Evolutionary conservation across 805 yeast genomes (phyloP).

Genomic region (Saccharomycopsis schoenii): DNA sequence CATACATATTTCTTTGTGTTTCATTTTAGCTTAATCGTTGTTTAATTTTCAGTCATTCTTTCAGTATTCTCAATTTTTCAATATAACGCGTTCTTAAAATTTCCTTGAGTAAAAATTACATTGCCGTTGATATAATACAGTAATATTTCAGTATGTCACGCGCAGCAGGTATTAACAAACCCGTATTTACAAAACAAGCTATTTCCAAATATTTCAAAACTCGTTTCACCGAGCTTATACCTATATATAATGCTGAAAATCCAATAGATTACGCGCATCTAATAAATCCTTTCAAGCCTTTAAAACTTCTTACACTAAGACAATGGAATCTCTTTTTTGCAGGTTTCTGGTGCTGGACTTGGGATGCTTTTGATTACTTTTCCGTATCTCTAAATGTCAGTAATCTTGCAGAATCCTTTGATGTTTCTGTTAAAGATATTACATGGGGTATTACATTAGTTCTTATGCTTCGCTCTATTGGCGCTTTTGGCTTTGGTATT

Average conservation of each 20-base stretch:
- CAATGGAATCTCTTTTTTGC: constrained; percentile 51
- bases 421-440: constrained; percentile 35
- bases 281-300: constrained; percentile 25
- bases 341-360: constrained; percentile 58
- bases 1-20: too few species aligned
- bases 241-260: background rate
- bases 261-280: background rate
- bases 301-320: constrained; percentile 27
- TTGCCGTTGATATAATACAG: too few species aligned
- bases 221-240: constrained; percentile 4
- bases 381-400: constrained; percentile 46
- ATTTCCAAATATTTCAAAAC: constrained; percentile 2
- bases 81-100: too few species aligned
- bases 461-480: constrained; percentile 57
- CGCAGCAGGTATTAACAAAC: background rate
- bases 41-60: too few species aligned
- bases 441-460: constrained; percentile 69
- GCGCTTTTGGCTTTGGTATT: constrained; percentile 50
- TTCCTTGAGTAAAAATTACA: too few species aligned
- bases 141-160: background rate
- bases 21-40: too few species aligned
- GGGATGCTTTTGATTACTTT: constrained; percentile 68
- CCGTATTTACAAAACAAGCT: background rate
- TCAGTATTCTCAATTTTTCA: too few species aligned
- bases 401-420: constrained; percentile 39